These are phyloP conservation scores for Laburnicola sp. DNA, from an alignment of 2,329 filamentous ascomycete species.

Conservation along the genomic window DNA sequence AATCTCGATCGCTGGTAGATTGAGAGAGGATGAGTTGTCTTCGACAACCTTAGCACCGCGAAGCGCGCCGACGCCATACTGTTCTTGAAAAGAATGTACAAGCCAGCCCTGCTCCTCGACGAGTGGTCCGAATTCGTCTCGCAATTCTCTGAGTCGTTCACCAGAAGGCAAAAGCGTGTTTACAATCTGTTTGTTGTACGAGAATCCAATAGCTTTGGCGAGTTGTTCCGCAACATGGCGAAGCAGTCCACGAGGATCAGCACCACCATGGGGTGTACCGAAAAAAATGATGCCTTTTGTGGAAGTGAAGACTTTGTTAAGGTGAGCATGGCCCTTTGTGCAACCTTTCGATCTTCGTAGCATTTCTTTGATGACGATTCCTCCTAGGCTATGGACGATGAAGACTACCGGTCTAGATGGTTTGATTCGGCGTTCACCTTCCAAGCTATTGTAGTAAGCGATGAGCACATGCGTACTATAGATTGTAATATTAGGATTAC, in stretches of 20 bases:
- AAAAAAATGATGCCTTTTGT: constrained; percentile 42
- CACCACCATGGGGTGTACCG: constrained; percentile 43
- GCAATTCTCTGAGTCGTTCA: constrained; percentile 39
- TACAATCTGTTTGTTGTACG: constrained; percentile 42
- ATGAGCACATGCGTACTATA: too few relatives aligned
- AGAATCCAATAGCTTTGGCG: constrained; percentile 28
- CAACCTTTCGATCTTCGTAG: constrained; percentile 10
- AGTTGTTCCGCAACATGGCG: constrained; percentile 26
- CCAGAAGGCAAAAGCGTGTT: constrained; percentile 39
- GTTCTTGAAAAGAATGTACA: constrained; percentile 46
- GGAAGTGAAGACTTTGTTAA: constrained; percentile 21
- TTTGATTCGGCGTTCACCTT: constrained; percentile 28
- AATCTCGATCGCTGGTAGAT: constrained; percentile 34
- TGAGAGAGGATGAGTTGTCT: constrained; percentile 44
- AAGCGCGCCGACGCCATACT: constrained; percentile 21
- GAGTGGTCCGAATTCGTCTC: constrained; percentile 33
- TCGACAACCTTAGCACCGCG: constrained; percentile 40
- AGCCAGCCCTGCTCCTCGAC: constrained; percentile 33
- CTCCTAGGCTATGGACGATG: constrained; percentile 36
- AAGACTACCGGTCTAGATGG: constrained; percentile 35
- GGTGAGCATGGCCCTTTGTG: constrained; percentile 23
- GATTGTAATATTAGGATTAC: too few relatives aligned
- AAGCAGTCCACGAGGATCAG: constrained; percentile 25
- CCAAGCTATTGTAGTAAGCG: too few relatives aligned
- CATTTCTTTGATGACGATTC: constrained; percentile 31